phyloP scores from a whole-genome alignment of 1,284 basidiomycete genomes.

The Ceratobasidium sp. region DNA sequence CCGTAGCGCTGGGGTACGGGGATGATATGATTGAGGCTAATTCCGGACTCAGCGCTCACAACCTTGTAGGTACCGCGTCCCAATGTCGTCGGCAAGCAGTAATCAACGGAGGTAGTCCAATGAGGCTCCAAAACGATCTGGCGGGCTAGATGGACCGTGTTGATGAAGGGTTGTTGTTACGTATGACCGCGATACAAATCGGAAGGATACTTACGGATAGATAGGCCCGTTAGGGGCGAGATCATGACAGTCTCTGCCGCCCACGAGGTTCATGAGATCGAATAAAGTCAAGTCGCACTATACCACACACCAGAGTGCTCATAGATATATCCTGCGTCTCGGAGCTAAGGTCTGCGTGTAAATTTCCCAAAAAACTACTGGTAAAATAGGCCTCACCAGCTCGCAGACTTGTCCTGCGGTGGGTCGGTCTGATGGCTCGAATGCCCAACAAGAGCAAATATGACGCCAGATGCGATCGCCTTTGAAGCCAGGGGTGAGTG shows the following conservation, averaged over 20 bases:
- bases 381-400: neutral
- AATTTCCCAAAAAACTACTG: neutral
- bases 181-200: no score
- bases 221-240: neutral
- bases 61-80: neutral
- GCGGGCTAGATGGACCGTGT: no score
- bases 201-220: neutral
- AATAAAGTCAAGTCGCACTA: no score
- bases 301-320: neutral
- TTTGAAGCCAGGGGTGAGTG: neutral
- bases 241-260: neutral
- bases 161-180: no score
- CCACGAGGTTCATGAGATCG: no score
- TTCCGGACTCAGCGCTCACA: neutral
- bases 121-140: no score
- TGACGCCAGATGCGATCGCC: neutral
- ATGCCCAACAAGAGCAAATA: neutral
- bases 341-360: neutral
- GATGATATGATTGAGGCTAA: neutral
- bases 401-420: neutral
- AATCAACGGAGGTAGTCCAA: neutral
- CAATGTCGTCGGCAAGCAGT: neutral
- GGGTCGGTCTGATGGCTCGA: constrained; percentile 1
- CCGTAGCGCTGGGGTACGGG: no score
- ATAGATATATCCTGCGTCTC: neutral